A percentile compares a stretch with the other conserved stretches of the same genome.
Conservation (phyloP, 257 asterid species). For the Nicotiana tomentosiformis region DNA sequence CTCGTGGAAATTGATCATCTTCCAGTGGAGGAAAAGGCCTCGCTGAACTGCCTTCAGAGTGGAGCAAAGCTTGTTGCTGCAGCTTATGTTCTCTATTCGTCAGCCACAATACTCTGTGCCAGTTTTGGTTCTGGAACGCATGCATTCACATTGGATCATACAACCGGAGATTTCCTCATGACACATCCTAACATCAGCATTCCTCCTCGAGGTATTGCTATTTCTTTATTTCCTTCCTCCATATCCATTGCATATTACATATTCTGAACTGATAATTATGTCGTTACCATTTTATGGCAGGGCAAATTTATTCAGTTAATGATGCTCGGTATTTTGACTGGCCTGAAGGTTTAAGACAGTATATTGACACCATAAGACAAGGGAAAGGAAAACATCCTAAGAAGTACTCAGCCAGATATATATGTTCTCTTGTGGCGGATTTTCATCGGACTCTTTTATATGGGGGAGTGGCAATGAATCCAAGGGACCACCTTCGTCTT, state of each 20-base stretch:
- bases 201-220: conserved; percentile 67
- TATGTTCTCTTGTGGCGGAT: conserved; percentile 97
- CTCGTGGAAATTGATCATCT: conserved; percentile 73
- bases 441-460: conserved; percentile 84
- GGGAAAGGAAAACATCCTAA: conserved; percentile 80
- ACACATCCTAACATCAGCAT: conserved; percentile 67
- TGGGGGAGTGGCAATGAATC: conserved; percentile 93
- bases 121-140: conserved; percentile 83
- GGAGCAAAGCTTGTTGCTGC: conserved; percentile 81
- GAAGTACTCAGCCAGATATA: conserved; percentile 93
- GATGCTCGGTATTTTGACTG: conserved; percentile 96
- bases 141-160: conserved; percentile 71
- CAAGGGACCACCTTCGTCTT: conserved; percentile 93
- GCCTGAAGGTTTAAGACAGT: conserved; percentile 82
- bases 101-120: conserved; percentile 80
- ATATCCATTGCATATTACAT: neutral
- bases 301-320: conserved; percentile 92
- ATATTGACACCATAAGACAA: conserved; percentile 80
- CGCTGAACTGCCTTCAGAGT: conserved; percentile 77
- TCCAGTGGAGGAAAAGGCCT: conserved; percentile 65
- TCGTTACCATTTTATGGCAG: conserved; percentile 32
- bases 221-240: neutral
- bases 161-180: conserved; percentile 80
- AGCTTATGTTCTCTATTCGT: conserved; percentile 82
- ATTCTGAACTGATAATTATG: neutral